Conservation (phyloP, 129 eudicot genomes). For the Pulicaria dysenterica region DNA sequence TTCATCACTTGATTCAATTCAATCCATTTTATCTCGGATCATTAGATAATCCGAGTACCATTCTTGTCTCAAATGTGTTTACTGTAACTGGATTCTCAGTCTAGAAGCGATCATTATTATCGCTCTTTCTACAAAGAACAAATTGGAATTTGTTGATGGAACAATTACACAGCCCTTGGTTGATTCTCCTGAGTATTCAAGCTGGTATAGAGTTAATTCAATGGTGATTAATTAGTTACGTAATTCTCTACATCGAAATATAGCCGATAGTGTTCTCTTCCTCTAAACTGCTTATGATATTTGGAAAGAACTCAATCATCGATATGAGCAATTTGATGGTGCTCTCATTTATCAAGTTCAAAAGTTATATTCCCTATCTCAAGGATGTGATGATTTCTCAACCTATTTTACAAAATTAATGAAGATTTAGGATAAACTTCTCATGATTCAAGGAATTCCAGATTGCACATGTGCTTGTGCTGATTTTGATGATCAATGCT, state of each 20-base stretch:
- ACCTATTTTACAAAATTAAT: not conserved
- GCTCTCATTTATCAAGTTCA: not conserved
- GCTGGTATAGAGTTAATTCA: not conserved
- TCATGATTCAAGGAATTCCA: not conserved
- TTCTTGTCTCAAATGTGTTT: too few species aligned
- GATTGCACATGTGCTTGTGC: not conserved
- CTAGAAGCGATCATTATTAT: too few species aligned
- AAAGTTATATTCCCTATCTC: not conserved
- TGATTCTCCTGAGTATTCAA: not conserved
- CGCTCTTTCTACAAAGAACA: too few species aligned
- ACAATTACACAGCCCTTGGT: not conserved
- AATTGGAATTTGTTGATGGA: too few species aligned
- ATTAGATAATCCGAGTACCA: too few species aligned
- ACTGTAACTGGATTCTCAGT: too few species aligned
- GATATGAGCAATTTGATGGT: not conserved
- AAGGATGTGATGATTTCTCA: not conserved
- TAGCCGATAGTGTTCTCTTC: not conserved
- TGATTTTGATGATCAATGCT: not conserved
- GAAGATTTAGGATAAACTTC: not conserved
- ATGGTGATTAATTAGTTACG: not conserved
- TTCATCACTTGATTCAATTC: too few species aligned
- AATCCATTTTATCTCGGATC: too few species aligned
- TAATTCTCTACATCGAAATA: not conserved
- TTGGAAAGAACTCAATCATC: not conserved
- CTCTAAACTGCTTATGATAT: not conserved